Evolutionary conservation across 2,329 filamentous ascomycete species (phyloP).

Genomic region (Fusarium pininemorale): DNA sequence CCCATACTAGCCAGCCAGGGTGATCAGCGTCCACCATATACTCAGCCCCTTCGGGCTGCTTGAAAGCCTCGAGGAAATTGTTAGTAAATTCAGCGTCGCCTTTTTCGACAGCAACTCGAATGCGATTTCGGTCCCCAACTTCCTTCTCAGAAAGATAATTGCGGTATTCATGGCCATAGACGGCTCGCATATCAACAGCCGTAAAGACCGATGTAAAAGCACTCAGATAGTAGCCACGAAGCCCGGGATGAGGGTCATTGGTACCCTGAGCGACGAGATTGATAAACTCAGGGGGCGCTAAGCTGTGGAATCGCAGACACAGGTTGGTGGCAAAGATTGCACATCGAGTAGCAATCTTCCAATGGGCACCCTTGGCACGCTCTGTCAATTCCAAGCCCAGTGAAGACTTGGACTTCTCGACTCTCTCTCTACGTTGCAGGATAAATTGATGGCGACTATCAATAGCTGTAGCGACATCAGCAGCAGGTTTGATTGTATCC

Average conservation of each 20-base stretch:
- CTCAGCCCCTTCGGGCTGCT: slow-evolving; percentile 71
- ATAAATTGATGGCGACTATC: slow-evolving; percentile 73
- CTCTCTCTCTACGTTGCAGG: slow-evolving; percentile 74
- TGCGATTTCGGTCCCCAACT: slow-evolving; percentile 73
- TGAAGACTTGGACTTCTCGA: slow-evolving; percentile 84
- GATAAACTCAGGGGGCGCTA: slow-evolving; percentile 84
- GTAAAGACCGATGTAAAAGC: slow-evolving; percentile 81
- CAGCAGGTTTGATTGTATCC: slow-evolving; percentile 73
- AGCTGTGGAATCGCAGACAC: slow-evolving; percentile 88
- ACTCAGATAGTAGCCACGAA: slow-evolving; percentile 83
- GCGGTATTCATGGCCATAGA: slow-evolving; percentile 86
- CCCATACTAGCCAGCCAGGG: slow-evolving; percentile 97
- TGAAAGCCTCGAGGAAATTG: slow-evolving; percentile 81
- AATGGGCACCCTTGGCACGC: slow-evolving; percentile 82
- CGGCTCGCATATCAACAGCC: slow-evolving; percentile 85
- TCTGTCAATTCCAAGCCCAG: slow-evolving; percentile 85
- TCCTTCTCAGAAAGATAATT: slow-evolving; percentile 88
- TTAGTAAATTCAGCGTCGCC: slow-evolving; percentile 82
- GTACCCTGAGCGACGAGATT: slow-evolving; percentile 84
- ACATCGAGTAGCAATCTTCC: slow-evolving; percentile 93
- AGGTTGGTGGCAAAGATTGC: slow-evolving; percentile 91
- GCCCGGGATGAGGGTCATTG: slow-evolving; percentile 88
- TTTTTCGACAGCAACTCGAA: slow-evolving; percentile 76
- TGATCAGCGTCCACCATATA: slow-evolving; percentile 94
- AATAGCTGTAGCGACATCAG: slow-evolving; percentile 71